Base-by-base conservation (phyloP, 2,329 filamentous ascomycete species). In the Graphium sp. region DNA sequence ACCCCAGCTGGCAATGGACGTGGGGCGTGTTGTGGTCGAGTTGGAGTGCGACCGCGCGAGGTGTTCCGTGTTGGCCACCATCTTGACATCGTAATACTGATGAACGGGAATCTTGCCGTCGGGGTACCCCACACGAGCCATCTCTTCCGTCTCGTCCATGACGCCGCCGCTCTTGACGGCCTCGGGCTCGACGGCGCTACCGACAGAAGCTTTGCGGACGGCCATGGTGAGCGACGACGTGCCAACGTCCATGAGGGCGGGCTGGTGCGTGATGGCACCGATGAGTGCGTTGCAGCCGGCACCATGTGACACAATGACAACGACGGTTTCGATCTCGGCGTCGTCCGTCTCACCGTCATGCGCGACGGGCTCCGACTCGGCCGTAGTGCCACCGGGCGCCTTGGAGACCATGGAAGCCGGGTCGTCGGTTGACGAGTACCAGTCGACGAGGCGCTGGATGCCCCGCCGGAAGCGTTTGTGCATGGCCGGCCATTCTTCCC, bases 401-500 rank as follows among this genome's bases (percentile, higher is more conserved):
- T 54, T 62, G 7, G 61, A 62, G 10, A 62, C 56, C 47, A 65
- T 57, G 24, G 65, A 57, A 7, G 58, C 56, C 3, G 65, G 60
- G 16, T 56, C 50, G 18, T 66, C 60, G 6, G 53, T 58, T 37
- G 49, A 71, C 41, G 46, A 62, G 46, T 98, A 98, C 81, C 84
- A 95, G 34, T 77, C 66, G 9, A 94, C 59, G 56, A 94, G 66
- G 24, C 71, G 70, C 38, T 80, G 74, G 22, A 94, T 51, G 1
- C 87, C 87, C 35, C 62, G 69, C 21, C 84, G 68, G 43, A 95
- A 93, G 14, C 89, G 70, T 45, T 75, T 76, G 51, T 98, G 89
- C 89, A 98, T 95, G 4, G 73, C 63, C 18, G 82, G 79, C 89
- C 89, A 98, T 51, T 95, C 89, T 50, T 98, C 89, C 1, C 82